Base-by-base conservation (phyloP, 2,329 filamentous ascomycete species). In the Phialocephala sp. region DNA sequence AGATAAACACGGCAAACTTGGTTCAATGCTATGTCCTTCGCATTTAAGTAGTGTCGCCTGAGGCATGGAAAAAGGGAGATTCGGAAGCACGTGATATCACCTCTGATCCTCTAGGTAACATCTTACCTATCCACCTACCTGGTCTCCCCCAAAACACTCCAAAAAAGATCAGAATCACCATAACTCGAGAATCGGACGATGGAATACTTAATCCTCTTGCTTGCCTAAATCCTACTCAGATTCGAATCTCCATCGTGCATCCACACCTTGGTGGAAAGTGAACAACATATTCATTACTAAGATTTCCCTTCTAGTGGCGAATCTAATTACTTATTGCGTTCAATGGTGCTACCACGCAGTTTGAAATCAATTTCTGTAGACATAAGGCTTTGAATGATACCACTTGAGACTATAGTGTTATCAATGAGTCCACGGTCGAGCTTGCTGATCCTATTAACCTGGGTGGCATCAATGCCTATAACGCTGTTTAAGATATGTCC, bases 261-360 rank as follows among this genome's bases (percentile, higher is more conserved):
- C 68, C 27, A 37, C 18, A 15, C 64, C 69, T 4, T 55, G 67
- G 14, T 57, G 62, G 61, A 67, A 60, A 9, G 52, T 59, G 14
- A 64, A 59, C 39, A 68, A 68, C 1, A 58, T 62, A n/a, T 41
- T 71, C 2, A 64, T 69, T 73, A 62, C 58, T 68, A 69, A 1
- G 77, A 79, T 18, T 79, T 85, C 72, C 79, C 83, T 60, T 82
- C 81, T 6, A 83, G 83, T 14, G 70, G 76, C 18, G 79, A 80
- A n/a, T 80, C 82, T 15, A 66, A 75, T 5, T 79, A 79, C 78
- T 22, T 66, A 66, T 0, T 69, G 74, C 20, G 27, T 68, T 81
- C 14, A 79, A 82, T 60, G 76, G 72, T 18, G 67, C 68, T 18
- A 36, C 22, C 1, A 62, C 66, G n/a, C 72, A 66, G 32, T 37